Percentiles rank a stretch among this genome's conserved stretches.
Evolutionary conservation across 306 rosid genomes (phyloP).

Genomic region (Gastrolobium villosum): DNA sequence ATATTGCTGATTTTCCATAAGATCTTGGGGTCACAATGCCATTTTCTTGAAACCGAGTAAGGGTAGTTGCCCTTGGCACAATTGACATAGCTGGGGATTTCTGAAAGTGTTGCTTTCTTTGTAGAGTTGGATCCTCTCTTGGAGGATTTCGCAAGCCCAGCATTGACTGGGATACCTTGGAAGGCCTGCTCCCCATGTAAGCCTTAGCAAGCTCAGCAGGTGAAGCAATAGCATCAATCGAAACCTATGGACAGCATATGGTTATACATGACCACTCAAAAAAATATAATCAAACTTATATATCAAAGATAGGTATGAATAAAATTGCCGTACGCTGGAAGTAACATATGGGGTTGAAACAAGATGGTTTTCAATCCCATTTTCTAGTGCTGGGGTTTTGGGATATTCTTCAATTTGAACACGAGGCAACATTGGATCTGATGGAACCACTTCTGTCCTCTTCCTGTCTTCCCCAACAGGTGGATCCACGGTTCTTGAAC

Average conservation of each 20-base stretch:
- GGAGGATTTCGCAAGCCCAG: conserved; percentile 54
- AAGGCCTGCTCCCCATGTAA: conserved; percentile 87
- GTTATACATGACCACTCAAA: conserved; percentile 11
- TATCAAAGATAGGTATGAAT: conserved; percentile 1
- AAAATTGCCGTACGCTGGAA: conserved; percentile 63
- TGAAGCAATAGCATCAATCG: conserved; percentile 82
- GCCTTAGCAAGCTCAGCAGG: conserved; percentile 90
- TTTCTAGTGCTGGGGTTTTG: conserved; percentile 54
- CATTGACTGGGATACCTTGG: conserved; percentile 69
- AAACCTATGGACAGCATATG: conserved; percentile 56
- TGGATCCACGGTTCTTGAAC: conserved; percentile 68
- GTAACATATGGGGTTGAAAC: conserved; percentile 59
- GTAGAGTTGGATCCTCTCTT: conserved; percentile 51
- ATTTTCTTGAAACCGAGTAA: conserved; percentile 61
- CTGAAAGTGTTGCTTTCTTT: conserved; percentile 49
- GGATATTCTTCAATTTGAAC: conserved; percentile 55
- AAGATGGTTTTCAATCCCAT: conserved; percentile 51
- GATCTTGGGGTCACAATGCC: conserved; percentile 82
- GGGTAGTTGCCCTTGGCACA: conserved; percentile 63
- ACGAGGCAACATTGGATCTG: conserved; percentile 47
- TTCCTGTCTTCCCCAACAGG: conserved; percentile 56
- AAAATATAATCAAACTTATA: conserved; percentile 3
- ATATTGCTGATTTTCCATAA: conserved; percentile 85
- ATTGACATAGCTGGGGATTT: conserved; percentile 61
- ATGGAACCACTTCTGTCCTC: conserved; percentile 57